Evolutionary conservation across 371 early-diverging fungal genomes (phyloP), one percentile per base, ranked within the genome.

Genomic region (Mucor piriformis): DNA sequence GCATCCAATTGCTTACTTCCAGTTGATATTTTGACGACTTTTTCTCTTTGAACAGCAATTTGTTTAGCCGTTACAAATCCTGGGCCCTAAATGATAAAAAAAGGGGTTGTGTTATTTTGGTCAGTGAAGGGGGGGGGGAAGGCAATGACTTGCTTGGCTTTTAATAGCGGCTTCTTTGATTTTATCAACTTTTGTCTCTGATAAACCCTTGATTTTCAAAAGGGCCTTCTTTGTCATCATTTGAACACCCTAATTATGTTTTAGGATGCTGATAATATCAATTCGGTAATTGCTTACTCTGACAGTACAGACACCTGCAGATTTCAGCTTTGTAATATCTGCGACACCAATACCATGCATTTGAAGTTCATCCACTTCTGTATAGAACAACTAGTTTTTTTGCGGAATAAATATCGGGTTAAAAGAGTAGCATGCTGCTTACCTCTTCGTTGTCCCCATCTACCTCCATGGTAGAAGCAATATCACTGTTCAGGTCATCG

Each of bases 1-100:
- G 84, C 80, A 69, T 98, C 98, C 21, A 99, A 77, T 59, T 94
- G 94, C 53, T 89, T 86, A 18, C 94, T 88, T 0, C 99, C 99
- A 1, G 98, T 97, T 1, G 90, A 87, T 11, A 98, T 86, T 32
- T 76, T 83, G 51, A 94, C 79, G 34, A 97, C 85, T 38, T 95
- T 89, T 55, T 79, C 69, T 65, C 99, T 84, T 55, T 90, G 89
- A 33, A 83, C 61, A 29, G 92, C 84, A 50, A 90, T 87, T 58
- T 94, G 92, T 21, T 90, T 82, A 0, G 95, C 99, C 2, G 97
- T 92, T 13, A 93, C 87, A 74, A 98, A 97, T 11, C 73, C 70
- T 56, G 64, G 68, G 0, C 61, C 61, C 78, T 77, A 16, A 40
- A 16, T 2, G 13, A 43, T 10, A 13, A 24, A 3, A 15, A 13